Base-by-base conservation (phyloP, 306 rosid species). In the Luffa aegyptiaca region DNA sequence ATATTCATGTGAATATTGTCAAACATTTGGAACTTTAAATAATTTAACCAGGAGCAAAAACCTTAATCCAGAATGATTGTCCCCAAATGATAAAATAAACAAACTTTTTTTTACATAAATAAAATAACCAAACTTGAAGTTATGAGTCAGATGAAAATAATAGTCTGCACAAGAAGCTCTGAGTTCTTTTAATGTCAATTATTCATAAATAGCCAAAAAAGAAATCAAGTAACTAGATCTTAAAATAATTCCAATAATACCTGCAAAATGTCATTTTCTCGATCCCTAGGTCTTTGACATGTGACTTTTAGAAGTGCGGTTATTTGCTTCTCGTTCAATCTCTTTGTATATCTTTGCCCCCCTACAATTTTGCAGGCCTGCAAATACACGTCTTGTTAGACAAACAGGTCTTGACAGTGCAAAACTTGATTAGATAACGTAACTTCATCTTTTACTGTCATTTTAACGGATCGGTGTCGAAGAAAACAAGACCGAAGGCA, bases 361-460 rank as follows among this genome's bases (percentile, higher is more conserved):
- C 90, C 99, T 17, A 95, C 99, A 86, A 95, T 95, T 91, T 95
- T 95, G 90, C 99, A 95, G 49, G 99, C 99, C 99, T 94, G 78
- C 70, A 73, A 81, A 82, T 13, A 57, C 59, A 78, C n/a, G 9
- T 65, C 10, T 26, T 5, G 12, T 65, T 14, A 35, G 72, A 26
- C 21, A 65, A 17, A 14, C 20, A 37, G 9, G 72, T n/a, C n/a
- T 36, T 16, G 9, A 3, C 16, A 48, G 20, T 16, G 48, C 46
- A 36, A 16, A 65, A 37, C 72, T 37, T 16, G 41, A 2, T 35
- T 13, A 36, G 8, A 6, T 6, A 65, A 46, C 41, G 5, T 3
- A 39, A 37, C 33, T 66, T 65, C 48, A 8, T 39, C 8, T 17
- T n/a, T 37, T 8, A 35, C 5, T 35, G 21, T 16, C 72, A 36